Evolutionary conservation across 129 eudicot species (phyloP).

Genomic region (Daucus carota): DNA sequence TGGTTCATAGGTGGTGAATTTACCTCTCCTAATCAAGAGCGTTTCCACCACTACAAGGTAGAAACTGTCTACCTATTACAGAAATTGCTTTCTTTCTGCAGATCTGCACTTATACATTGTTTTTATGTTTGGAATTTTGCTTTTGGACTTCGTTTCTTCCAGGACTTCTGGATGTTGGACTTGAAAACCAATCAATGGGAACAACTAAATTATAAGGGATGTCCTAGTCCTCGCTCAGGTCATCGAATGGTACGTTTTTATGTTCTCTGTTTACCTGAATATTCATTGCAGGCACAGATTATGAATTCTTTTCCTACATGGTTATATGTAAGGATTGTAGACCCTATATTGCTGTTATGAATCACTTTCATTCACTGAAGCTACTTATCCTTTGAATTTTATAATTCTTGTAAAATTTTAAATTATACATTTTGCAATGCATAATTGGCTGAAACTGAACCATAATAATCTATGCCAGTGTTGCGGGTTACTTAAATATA

Average conservation of each 20-base stretch:
- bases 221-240: constrained; percentile 99
- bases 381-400: not conserved
- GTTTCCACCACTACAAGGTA: constrained; percentile 98
- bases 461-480: not conserved
- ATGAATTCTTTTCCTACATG: not conserved
- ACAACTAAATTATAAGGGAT: constrained; percentile 90
- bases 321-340: not conserved
- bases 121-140: constrained; percentile 7
- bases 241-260: constrained; percentile 77
- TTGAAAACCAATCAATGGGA: constrained; percentile 97
- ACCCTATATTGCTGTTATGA: not conserved
- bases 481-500: not conserved
- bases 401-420: not conserved
- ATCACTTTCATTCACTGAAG: not conserved
- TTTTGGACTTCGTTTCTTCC: constrained; percentile 10
- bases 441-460: not conserved
- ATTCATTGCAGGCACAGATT: not conserved
- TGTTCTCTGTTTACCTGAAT: not conserved
- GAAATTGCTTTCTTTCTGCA: constrained; percentile 5
- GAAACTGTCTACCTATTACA: not conserved
- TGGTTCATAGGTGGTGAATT: constrained; percentile 78
- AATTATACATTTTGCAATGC: not conserved
- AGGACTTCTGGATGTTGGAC: constrained; percentile 97
- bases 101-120: not conserved
- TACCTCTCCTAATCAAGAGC: constrained; percentile 98